Base-by-base conservation (phyloP, 192 early-diverging fungal genomes). In the Coemansia sp. region DNA sequence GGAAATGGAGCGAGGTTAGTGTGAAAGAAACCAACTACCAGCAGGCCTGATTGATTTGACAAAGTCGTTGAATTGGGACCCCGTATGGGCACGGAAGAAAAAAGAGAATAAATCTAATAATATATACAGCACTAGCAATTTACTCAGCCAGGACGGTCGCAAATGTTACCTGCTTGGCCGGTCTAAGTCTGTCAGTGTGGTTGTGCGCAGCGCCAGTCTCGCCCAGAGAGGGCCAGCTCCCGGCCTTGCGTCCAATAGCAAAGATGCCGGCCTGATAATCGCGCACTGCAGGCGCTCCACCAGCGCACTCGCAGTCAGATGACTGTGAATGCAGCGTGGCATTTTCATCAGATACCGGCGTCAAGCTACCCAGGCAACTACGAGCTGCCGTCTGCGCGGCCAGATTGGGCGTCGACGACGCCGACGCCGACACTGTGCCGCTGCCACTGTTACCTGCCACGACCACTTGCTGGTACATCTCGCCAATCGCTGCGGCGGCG, bases 151-250 rank as follows among this genome's bases (percentile, higher is more conserved):
- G 63, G 54, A 40, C 36, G 0, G 62, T 71, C 24, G 79, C 71
- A 73, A 81, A 81, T 9, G 70, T 68, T 61, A 81, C 79, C n/a
- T 81, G 79, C 62, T 81, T 81, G 9, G 68, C 29, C 5, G 74
- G 74, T 48, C 59, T 54, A 39, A 66, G 19, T 14, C 24, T 53
- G 8, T 46, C 50, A 13, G 31, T 17, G 54, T 57, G 54, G 31
- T 57, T 13, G 41, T 42, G 54, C 16, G 5, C 46, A 37, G 51
- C 14, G 7, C 21, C 48, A 50, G 64, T n/a, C 6, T 27, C 65
- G 29, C 51, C 54, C 21, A 67, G 24, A 21, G 53, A 56, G 34
- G 39, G 31, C 21, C 45, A 33, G 31, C 67, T 62, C 11, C 62
- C 39, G 13, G 60, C 11, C 19, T 56, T 64, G 53, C 73, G 67